Conservation (phyloP, 768 basidiomycete species). For the Lactifluus piperatus region DNA sequence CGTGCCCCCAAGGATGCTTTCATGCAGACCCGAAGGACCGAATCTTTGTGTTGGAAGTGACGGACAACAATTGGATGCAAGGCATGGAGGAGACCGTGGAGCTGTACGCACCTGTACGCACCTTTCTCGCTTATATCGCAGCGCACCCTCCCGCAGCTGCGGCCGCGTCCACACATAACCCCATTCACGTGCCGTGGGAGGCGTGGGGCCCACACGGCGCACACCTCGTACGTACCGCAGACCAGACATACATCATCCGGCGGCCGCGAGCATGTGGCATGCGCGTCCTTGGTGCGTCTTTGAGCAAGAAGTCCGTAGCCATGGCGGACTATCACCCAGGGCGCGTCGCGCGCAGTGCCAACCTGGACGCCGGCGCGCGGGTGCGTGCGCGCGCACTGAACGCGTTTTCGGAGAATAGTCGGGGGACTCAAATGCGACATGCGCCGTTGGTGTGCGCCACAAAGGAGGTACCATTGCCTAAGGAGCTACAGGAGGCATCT, state of each 20-base stretch:
- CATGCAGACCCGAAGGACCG: slow-evolving; percentile 6
- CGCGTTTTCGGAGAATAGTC: neutral
- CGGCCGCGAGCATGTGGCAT: slow-evolving; percentile 4
- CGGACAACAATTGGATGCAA: slow-evolving; percentile 7
- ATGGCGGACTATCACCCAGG: slow-evolving; percentile 9
- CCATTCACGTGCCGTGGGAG: slow-evolving; percentile 3
- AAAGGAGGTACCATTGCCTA: slow-evolving; percentile 9
- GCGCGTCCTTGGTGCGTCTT: slow-evolving; percentile 7
- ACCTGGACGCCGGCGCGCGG: neutral
- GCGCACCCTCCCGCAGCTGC: neutral
- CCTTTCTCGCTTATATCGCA: slow-evolving; percentile 10
- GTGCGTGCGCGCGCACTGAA: neutral
- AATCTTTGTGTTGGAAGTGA: slow-evolving; percentile 5
- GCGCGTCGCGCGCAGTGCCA: neutral
- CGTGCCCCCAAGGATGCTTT: slow-evolving; percentile 1
- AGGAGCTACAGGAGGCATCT: neutral
- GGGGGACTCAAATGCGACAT: neutral
- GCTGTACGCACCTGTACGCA: slow-evolving; percentile 1
- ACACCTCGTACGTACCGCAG: neutral
- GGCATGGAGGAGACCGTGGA: neutral
- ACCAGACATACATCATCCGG: slow-evolving; percentile 4
- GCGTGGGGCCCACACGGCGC: slow-evolving; percentile 9
- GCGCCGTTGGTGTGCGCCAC: neutral
- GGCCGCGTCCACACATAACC: neutral
- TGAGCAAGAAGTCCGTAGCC: neutral